Evolutionary conservation across 2,329 filamentous ascomycete species (phyloP), one percentile per base, ranked within the genome.

Genomic region (Aspergillus pseudotamarii): DNA sequence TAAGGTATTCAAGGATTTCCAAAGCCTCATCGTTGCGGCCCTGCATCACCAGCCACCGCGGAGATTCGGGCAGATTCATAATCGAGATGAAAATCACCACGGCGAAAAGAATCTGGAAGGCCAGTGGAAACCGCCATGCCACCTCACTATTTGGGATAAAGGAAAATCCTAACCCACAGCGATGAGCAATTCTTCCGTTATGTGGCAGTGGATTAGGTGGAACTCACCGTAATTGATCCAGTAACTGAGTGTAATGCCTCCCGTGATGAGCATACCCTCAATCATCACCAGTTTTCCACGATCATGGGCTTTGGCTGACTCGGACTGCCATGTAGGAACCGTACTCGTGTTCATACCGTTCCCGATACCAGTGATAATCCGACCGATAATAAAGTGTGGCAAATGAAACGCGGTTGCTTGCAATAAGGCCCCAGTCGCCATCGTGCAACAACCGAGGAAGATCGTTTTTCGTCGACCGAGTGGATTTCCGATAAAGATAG

Each of bases 11-110:
- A 30, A 85, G 71, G 2, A 85, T 82, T 9, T 80, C 72, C 12
- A 80, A 69, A 0, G 84, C 83, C 66, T 85, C 81, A 19, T 85
- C 81, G 63, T 86, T 82, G 16, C 80, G 78, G 43, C 84, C 85
- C 70, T 85, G 84, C 59, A 86, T 72, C 21, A 88, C 82, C 5
- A 88, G 78, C 83, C 85, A 88, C 57, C 86, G 81, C 8, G 86
- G 86, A 0, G 84, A 86, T 68, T 88, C 86, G 9, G 85, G 85
- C 1, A 87, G 76, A 12, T 78, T 77, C 56, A 83, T 75, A 38
- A 85, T 80, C 34, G 82, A 78, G 28, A 63, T 69, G 55, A 84
- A 76, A 28, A 87, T 85, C 32, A 86, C 76, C 1, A 84, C 62
- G 0, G 85, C 84, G 59, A 88, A 84, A 28, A 86, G 67, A 65